Percentiles rank a stretch among this genome's conserved stretches.
Evolutionary conservation across 768 basidiomycete species (phyloP).

Genomic region (Lyophyllum shimeji): DNA sequence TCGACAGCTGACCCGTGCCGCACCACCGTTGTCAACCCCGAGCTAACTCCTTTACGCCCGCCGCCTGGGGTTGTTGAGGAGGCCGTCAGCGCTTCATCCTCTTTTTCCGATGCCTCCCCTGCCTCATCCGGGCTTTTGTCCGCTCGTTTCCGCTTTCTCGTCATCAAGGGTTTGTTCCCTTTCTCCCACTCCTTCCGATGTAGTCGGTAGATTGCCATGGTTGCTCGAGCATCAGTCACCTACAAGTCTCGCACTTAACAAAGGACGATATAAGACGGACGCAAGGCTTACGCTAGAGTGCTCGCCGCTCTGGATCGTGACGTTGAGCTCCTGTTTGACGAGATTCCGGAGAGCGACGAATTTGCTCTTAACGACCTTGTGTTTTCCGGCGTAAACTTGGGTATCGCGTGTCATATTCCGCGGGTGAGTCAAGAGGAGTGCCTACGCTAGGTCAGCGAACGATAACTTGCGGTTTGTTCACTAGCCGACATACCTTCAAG

Average conservation of each 20-base stretch:
- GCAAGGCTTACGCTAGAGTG: conserved; percentile 77
- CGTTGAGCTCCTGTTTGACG: conserved; percentile 73
- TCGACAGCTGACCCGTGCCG: conserved; percentile 22
- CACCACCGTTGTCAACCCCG: conserved; percentile 55
- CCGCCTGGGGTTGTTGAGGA: conserved; percentile 40
- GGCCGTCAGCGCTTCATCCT: conserved; percentile 1
- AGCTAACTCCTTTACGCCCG: conserved; percentile 64
- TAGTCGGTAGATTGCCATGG: conserved; percentile 90
- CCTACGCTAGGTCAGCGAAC: conserved; percentile 35
- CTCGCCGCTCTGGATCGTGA: conserved; percentile 84
- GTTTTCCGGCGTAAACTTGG: conserved; percentile 58
- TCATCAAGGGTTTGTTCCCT: conserved; percentile 30
- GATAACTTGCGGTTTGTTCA: background rate
- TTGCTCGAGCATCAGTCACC: conserved; percentile 92
- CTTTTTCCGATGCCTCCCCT: conserved; percentile 13
- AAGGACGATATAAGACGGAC: background rate
- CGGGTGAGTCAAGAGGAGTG: conserved; percentile 72
- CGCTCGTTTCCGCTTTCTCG: conserved; percentile 21
- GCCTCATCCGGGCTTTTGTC: conserved; percentile 17
- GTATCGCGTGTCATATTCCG: conserved; percentile 66
- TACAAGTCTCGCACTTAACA: conserved; percentile 26
- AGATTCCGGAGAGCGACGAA: conserved; percentile 78
- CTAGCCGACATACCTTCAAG: conserved; percentile 57
- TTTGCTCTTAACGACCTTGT: conserved; percentile 59
- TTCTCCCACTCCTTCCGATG: conserved; percentile 85